These are phyloP conservation scores for Diaporthe sp. DNA, from an alignment of 2,329 filamentous ascomycete species.

Conservation along the genomic window DNA sequence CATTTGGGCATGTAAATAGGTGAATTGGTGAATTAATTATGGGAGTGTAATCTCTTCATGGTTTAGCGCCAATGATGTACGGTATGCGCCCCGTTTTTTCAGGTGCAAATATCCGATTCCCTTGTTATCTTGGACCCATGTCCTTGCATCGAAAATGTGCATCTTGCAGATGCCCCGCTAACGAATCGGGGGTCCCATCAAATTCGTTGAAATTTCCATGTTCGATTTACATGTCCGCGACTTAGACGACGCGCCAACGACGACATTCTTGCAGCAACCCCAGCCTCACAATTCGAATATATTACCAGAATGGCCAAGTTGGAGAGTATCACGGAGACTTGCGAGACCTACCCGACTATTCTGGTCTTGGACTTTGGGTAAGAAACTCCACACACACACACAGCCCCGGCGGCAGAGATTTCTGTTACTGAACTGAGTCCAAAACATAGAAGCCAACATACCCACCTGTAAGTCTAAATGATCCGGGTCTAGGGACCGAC, in stretches of 20 bases:
- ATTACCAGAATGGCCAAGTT: constrained; percentile 34
- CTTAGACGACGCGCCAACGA: constrained; percentile 30
- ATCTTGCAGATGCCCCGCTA: constrained; percentile 21
- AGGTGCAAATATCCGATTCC: no score
- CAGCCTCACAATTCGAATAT: not conserved
- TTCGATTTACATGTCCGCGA: constrained; percentile 18
- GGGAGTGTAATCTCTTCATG: no score
- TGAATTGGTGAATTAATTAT: no score
- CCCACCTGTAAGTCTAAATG: constrained; percentile 37
- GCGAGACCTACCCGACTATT: constrained; percentile 68
- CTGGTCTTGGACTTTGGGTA: constrained; percentile 78
- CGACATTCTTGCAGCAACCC: not conserved
- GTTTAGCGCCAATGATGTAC: no score
- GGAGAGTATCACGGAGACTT: constrained; percentile 36
- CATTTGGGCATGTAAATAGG: no score
- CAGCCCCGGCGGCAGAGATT: not conserved
- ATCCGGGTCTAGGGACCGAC: no score
- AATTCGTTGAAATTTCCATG: constrained; percentile 33
- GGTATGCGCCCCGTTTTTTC: no score
- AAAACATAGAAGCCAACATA: constrained; percentile 37
- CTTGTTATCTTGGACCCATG: constrained; percentile 29
- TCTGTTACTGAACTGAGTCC: not conserved
- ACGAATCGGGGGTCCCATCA: not conserved
- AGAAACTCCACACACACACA: constrained; percentile 70
- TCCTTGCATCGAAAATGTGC: constrained; percentile 29